Base-by-base conservation (phyloP, 139 green algal genomes). In the Tetratostichococcus sp. region DNA sequence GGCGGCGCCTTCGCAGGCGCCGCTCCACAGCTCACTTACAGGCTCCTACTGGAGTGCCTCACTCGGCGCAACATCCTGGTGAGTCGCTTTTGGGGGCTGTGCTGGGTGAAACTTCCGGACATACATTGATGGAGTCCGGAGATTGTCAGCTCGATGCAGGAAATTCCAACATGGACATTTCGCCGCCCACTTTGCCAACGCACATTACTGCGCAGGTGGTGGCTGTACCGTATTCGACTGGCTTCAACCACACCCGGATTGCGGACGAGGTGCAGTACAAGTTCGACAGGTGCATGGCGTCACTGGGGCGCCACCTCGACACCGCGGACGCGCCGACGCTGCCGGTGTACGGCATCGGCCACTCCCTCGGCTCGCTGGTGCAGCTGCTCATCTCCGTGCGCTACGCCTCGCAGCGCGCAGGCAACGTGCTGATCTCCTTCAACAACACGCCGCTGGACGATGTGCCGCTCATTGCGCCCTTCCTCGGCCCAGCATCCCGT, bases 1-100 rank as follows among this genome's bases (percentile, higher is more conserved):
- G 94, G 94, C 14, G 94, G 89, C 11, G 91, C 91, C 30, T 98
- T 97, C 81, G 91, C 97, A 30, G 94, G 94, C 1, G 94, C 94
- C 16, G 91, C 94, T 1, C 93, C 94, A 23, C 91, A 97, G 84
- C 75, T 95, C 30, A 82, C 86, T 0, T 96, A 94, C 79, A 50
- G 87, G 1, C 79, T 90, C 1, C 89, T 97, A 62, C 79, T 97
- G 30, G 90, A 97, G 78, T 75, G 74, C 28, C 83, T 97, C 30
- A 85, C 91, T 4, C 82, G 84, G n/a, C 79, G 91, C 0, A 84
- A 89, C n/a, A 77, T 90, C 3, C 39, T 94, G 76, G 84, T 91
- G 76, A 74, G 84, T 4, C 4, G 22, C 26, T 30, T 25, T 65
- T 35, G 0, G 21, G 39, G 8, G 39, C 14, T 8, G 14, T 50